A percentile compares a stretch with the other conserved stretches of the same genome.
phyloP scores from a whole-genome alignment of 345 rosid species.

The Hypericum perforatum region DNA sequence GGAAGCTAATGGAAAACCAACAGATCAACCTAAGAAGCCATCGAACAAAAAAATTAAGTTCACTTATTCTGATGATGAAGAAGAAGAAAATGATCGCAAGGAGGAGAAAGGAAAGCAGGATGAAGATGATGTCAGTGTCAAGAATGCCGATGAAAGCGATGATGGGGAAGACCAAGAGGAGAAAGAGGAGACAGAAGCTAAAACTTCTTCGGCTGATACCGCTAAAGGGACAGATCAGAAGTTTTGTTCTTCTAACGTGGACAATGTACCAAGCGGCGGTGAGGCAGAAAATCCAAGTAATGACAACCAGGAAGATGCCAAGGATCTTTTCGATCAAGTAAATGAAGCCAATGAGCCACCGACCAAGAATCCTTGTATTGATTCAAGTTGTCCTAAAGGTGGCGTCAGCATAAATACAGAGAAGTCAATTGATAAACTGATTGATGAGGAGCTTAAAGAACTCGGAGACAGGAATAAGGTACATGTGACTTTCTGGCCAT shows the following conservation, averaged over 20 bases:
- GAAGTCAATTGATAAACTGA: constrained; percentile 79
- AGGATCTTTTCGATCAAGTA: constrained; percentile 25
- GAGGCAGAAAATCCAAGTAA: constrained; percentile 19
- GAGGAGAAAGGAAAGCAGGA: constrained; percentile 13
- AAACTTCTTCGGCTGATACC: constrained; percentile 15
- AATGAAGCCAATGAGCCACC: constrained; percentile 44
- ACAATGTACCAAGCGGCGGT: constrained; percentile 18
- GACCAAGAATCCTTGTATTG: constrained; percentile 53
- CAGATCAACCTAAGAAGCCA: constrained; percentile 40
- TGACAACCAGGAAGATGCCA: constrained; percentile 18
- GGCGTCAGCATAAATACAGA: constrained; percentile 25
- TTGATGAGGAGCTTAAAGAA: constrained; percentile 86
- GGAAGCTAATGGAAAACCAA: constrained; percentile 23
- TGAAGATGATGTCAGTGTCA: constrained; percentile 17
- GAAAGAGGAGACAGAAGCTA: constrained; percentile 18
- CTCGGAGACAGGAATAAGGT: constrained; percentile 94
- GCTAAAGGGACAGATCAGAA: constrained; percentile 27
- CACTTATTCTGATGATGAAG: constrained; percentile 51
- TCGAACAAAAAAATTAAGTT: constrained; percentile 71
- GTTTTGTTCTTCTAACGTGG: constrained; percentile 15
- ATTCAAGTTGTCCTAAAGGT: constrained; percentile 26
- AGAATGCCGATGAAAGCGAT: constrained; percentile 21
- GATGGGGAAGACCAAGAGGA: constrained; percentile 21
- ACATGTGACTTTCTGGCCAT: neutral
- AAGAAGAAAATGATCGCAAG: constrained; percentile 9